These are phyloP conservation scores for Fusarium chuoi DNA, from an alignment of 2,329 filamentous ascomycete species.

Conservation along the genomic window DNA sequence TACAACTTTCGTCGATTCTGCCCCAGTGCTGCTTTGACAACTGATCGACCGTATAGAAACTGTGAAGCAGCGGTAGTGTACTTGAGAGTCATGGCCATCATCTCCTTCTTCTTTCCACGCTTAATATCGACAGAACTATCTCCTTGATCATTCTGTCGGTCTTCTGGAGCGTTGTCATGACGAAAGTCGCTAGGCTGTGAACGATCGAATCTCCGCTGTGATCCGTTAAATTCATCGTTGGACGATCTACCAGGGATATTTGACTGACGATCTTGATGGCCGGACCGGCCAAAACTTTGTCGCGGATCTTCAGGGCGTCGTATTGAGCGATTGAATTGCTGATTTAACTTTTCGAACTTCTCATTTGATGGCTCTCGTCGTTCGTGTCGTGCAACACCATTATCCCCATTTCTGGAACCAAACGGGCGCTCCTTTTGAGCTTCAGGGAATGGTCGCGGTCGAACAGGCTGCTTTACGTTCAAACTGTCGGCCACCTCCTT, in stretches of 20 bases:
- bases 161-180: slow-evolving; percentile 4
- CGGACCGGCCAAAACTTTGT: not conserved
- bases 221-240: slow-evolving; percentile 5
- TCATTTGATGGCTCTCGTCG: not conserved
- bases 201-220: slow-evolving; percentile 10
- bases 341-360: not conserved
- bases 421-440: slow-evolving; percentile 10
- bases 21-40: slow-evolving; percentile 82
- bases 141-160: slow-evolving; percentile 20
- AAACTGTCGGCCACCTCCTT: slow-evolving; percentile 44
- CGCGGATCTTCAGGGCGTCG: slow-evolving; percentile 6
- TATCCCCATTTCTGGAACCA: not conserved
- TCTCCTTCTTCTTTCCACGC: slow-evolving; percentile 43
- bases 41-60: slow-evolving; percentile 87
- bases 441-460: slow-evolving; percentile 36
- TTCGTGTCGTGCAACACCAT: not conserved
- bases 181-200: slow-evolving; percentile 11
- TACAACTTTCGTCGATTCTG: slow-evolving; percentile 77
- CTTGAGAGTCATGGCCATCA: slow-evolving; percentile 53
- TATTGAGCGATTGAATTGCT: not conserved
- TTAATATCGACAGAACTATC: slow-evolving; percentile 1
- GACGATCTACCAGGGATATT: slow-evolving; percentile 1
- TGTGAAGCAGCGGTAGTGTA: slow-evolving; percentile 89
- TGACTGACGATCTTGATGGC: not conserved
- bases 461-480: slow-evolving; percentile 43